phyloP scores from a whole-genome alignment of 306 rosid species.

The Benincasa hispida region DNA sequence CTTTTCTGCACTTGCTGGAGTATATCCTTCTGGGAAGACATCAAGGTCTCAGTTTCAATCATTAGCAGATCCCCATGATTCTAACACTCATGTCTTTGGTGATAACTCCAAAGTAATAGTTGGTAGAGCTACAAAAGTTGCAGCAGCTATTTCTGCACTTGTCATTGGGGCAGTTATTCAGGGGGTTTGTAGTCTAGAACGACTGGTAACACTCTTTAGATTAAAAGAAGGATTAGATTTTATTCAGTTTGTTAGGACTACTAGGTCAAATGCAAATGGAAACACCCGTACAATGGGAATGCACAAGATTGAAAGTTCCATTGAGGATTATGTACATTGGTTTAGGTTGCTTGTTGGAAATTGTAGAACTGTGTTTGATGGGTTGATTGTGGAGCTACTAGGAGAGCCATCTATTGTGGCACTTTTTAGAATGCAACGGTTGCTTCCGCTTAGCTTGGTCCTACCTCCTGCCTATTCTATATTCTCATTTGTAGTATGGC shows the following conservation, averaged over 20 bases:
- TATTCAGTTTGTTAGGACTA: conserved; percentile 59
- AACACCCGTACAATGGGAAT: conserved; percentile 62
- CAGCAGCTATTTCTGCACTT: conserved; percentile 87
- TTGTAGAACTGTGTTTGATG: conserved; percentile 68
- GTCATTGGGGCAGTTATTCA: conserved; percentile 62
- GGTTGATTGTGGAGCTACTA: conserved; percentile 76
- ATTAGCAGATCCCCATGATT: conserved; percentile 69
- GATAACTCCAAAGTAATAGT: conserved; percentile 33
- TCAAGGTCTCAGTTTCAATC: conserved; percentile 70
- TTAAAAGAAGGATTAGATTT: conserved; percentile 85
- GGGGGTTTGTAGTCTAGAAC: conserved; percentile 83
- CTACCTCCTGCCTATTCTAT: conserved; percentile 91
- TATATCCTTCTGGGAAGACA: conserved; percentile 67
- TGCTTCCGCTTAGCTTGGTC: conserved; percentile 71
- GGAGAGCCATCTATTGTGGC: conserved; percentile 76
- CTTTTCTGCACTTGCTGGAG: conserved; percentile 58
- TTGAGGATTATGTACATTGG: conserved; percentile 85
- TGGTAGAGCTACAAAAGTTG: conserved; percentile 56
- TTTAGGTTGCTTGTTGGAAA: conserved; percentile 91
- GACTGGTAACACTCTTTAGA: conserved; percentile 72
- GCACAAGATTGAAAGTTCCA: conserved; percentile 46
- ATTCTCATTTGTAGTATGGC: conserved; percentile 67
- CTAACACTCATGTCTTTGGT: conserved; percentile 27
- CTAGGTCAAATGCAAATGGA: conserved; percentile 83
- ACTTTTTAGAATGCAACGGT: conserved; percentile 87